Conservation (phyloP, 1,284 basidiomycete genomes). For the Farysia itapuensis region DNA sequence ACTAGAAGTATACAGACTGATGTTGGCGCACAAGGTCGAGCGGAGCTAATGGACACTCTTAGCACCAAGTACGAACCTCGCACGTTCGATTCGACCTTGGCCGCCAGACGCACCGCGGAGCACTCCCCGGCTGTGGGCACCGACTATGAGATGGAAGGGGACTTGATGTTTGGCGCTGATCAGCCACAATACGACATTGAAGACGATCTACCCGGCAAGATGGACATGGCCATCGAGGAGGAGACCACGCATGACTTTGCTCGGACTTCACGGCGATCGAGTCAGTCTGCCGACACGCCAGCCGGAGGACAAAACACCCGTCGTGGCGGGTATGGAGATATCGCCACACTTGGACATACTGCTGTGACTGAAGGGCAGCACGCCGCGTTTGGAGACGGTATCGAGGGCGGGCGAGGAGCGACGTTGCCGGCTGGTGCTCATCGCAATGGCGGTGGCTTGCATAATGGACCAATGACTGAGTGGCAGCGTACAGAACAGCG, state of each 20-base stretch:
- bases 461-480: conserved; percentile 2
- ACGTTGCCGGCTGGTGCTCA: conserved; percentile 20
- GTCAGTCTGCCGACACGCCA: neutral
- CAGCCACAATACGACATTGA: conserved; percentile 25
- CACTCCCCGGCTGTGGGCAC: neutral
- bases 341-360: neutral
- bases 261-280: neutral
- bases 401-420: conserved; percentile 25
- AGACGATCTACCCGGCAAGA: conserved; percentile 35
- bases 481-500: conserved; percentile 21
- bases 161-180: conserved; percentile 28
- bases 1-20: neutral
- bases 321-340: neutral
- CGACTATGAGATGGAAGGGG: conserved; percentile 24
- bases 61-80: neutral
- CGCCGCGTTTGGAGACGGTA: conserved; percentile 5
- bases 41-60: neutral
- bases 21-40: neutral
- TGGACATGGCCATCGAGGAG: conserved; percentile 33
- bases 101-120: neutral
- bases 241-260: neutral
- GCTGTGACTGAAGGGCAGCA: neutral
- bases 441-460: conserved; percentile 8
- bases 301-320: neutral
- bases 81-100: neutral